A percentile compares a stretch with the other conserved stretches of the same genome.
Conservation (phyloP, 1,139 yeast genomes). For the Wickerhamomyces sp. region DNA sequence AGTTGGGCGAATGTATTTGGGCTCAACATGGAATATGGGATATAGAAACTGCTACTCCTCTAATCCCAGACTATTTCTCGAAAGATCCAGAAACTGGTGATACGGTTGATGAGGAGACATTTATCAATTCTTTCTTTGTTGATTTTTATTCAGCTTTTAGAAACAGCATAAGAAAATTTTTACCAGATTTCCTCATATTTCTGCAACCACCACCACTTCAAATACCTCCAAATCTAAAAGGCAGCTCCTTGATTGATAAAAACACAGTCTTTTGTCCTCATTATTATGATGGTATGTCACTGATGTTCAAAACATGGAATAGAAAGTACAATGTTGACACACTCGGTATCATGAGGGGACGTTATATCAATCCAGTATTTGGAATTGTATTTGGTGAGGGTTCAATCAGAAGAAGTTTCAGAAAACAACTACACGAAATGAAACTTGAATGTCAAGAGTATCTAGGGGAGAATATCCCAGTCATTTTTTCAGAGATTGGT, state of each 20-base stretch:
- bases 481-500: conserved; percentile 89
- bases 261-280: conserved; percentile 79
- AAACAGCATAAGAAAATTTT: conserved; percentile 39
- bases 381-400: conserved; percentile 78
- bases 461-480: conserved; percentile 59
- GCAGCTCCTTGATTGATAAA: conserved; percentile 52
- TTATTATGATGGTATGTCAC: conserved; percentile 88
- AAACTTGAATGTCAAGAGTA: conserved; percentile 53
- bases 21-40: conserved; percentile 78
- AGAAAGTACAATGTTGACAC: conserved; percentile 78
- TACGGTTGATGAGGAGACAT: conserved; percentile 48
- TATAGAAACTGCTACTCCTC: conserved; percentile 30
- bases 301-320: conserved; percentile 87
- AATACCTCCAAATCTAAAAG: conserved; percentile 63
- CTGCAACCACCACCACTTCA: conserved; percentile 84
- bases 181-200: conserved; percentile 50
- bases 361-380: conserved; percentile 68
- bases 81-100: conserved; percentile 36
- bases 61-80: conserved; percentile 45
- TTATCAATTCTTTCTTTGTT: conserved; percentile 58
- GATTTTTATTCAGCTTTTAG: conserved; percentile 51
- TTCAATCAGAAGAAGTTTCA: conserved; percentile 68
- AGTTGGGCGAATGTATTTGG: conserved; percentile 72
- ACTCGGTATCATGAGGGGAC: conserved; percentile 78
- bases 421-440: conserved; percentile 61